phyloP scores from a whole-genome alignment of 2,329 filamentous ascomycete genomes.

The Dissoconium aciculare region DNA sequence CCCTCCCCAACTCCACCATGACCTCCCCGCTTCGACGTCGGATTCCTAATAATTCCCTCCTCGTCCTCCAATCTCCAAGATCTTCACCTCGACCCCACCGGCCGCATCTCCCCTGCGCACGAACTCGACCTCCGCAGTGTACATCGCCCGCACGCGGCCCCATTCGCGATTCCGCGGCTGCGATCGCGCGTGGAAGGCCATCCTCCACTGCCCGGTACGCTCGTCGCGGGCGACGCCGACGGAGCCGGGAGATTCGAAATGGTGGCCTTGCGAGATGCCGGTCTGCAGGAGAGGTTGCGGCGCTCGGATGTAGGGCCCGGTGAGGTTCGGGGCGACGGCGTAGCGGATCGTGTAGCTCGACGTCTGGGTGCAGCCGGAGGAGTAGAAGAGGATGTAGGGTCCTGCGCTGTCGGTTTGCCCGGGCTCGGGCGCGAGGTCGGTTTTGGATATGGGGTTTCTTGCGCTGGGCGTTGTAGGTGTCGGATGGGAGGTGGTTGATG shows the following conservation, averaged over 20 bases:
- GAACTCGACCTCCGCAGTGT: slow-evolving; percentile 17
- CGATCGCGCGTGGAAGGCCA: slow-evolving; percentile 24
- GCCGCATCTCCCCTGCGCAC: no score
- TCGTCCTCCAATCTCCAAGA: no score
- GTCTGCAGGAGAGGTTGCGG: slow-evolving; percentile 15
- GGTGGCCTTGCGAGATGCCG: slow-evolving; percentile 17
- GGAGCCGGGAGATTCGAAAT: slow-evolving; percentile 21
- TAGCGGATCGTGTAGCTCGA: slow-evolving; percentile 22
- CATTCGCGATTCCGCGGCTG: slow-evolving; percentile 9
- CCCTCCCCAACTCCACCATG: slow-evolving; percentile 4
- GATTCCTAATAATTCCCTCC: no score
- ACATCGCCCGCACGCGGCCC: slow-evolving; percentile 22
- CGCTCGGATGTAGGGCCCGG: slow-evolving; percentile 20
- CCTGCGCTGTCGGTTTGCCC: no score
- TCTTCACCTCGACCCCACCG: no score
- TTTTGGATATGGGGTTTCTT: no score
- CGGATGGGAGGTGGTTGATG: no score
- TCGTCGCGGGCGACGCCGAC: slow-evolving; percentile 15
- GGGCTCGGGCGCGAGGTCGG: no score
- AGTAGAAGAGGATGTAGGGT: slow-evolving; percentile 25
- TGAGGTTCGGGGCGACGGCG: slow-evolving; percentile 17
- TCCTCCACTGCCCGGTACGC: slow-evolving; percentile 11
- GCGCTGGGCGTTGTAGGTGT: no score
- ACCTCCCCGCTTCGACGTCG: no score
- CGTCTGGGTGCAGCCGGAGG: slow-evolving; percentile 21